Conservation (phyloP, 345 rosid genomes). For the Chamaenerion angustifolium region DNA sequence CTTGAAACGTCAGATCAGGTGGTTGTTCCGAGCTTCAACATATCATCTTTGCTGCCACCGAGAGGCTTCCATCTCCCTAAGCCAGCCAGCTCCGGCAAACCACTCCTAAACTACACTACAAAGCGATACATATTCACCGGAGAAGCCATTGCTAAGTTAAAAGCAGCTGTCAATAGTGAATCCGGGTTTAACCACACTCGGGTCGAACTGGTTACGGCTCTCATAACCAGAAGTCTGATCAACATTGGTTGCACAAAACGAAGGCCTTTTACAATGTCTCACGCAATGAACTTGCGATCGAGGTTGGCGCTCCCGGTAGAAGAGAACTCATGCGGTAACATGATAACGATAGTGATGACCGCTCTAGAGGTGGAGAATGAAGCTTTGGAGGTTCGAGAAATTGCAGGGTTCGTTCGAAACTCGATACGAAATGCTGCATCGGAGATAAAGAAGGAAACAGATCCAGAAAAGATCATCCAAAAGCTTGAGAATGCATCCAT, state of each 20-base stretch:
- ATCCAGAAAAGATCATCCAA: neutral
- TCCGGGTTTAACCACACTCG: slow-evolving; percentile 7
- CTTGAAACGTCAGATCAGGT: neutral
- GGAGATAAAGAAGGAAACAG: neutral
- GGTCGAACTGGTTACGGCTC: slow-evolving; percentile 7
- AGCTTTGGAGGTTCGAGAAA: slow-evolving; percentile 5
- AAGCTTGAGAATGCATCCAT: neutral
- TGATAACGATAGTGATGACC: neutral
- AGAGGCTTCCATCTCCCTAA: neutral
- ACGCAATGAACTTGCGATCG: neutral
- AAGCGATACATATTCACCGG: slow-evolving; percentile 10
- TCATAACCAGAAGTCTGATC: slow-evolving; percentile 15
- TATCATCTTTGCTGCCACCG: slow-evolving; percentile 7
- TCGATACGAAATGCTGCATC: slow-evolving; percentile 7
- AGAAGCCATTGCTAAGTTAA: slow-evolving; percentile 7
- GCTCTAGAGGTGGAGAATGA: neutral
- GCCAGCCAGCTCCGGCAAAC: neutral
- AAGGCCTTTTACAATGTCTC: neutral
- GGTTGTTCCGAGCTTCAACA: slow-evolving; percentile 7
- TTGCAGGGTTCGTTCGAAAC: slow-evolving; percentile 6
- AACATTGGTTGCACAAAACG: neutral
- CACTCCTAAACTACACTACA: slow-evolving; percentile 4
- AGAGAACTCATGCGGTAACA: neutral
- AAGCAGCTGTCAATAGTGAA: neutral
- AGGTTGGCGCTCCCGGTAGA: neutral